phyloP scores from a whole-genome alignment of 2,329 filamentous ascomycete genomes.

The Penicillium sp. region DNA sequence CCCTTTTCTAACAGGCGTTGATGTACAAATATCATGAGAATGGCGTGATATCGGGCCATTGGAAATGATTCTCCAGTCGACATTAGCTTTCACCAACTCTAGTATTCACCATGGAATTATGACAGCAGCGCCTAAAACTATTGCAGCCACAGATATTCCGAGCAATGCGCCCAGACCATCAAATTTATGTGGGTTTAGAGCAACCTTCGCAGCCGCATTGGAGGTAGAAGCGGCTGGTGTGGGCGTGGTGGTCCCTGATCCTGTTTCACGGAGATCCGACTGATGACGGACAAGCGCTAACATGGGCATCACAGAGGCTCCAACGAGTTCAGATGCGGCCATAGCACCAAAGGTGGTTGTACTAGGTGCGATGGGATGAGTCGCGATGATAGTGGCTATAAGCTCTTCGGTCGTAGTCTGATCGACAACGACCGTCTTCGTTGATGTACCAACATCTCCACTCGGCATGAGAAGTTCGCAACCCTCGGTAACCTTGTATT shows the following conservation, averaged over 20 bases:
- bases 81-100: background rate
- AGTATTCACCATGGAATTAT: background rate
- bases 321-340: background rate
- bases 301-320: background rate
- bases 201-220: background rate
- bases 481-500: background rate
- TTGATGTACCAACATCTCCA: background rate
- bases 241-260: background rate
- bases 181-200: background rate
- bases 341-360: background rate
- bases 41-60: background rate
- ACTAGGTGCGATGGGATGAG: background rate
- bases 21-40: background rate
- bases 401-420: background rate
- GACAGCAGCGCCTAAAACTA: background rate
- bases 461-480: background rate
- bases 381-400: background rate
- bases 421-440: background rate
- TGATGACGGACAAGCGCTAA: background rate
- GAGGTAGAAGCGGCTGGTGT: background rate
- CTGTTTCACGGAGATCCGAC: background rate
- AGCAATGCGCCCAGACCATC: background rate
- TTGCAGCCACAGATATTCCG: background rate
- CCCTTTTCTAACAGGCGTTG: too few relatives aligned
- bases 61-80: background rate